These are phyloP conservation scores for Fusarium xylarioides DNA, from an alignment of 2,329 filamentous ascomycete genomes.

Conservation along the genomic window DNA sequence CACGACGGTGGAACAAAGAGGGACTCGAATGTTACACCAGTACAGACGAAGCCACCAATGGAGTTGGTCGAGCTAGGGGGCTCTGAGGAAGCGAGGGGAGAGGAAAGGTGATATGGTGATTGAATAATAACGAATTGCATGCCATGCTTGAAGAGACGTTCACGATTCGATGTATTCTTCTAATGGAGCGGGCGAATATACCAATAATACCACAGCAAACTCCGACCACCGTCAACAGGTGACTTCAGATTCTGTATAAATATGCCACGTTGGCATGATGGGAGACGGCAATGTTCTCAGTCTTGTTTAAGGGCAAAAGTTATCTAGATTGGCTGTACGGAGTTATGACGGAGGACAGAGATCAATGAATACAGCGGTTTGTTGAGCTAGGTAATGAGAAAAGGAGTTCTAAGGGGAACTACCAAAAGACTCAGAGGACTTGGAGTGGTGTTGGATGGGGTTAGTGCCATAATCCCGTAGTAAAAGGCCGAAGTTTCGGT, in stretches of 20 bases:
- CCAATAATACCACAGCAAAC: conserved; percentile 39
- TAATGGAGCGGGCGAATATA: conserved; percentile 36
- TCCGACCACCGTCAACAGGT: conserved; percentile 8
- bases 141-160: conserved; percentile 41
- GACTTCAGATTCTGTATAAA: conserved; percentile 3
- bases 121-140: conserved; percentile 35
- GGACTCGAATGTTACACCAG: conserved; percentile 50
- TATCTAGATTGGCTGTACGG: not conserved
- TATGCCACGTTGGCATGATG: not conserved
- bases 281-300: not conserved
- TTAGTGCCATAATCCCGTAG: not conserved
- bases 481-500: not conserved
- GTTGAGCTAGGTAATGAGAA: not conserved
- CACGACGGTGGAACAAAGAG: conserved; percentile 55
- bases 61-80: conserved; percentile 27
- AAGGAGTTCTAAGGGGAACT: not conserved
- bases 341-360: not conserved
- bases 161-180: conserved; percentile 41
- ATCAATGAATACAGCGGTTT: not conserved
- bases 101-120: conserved; percentile 40
- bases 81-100: conserved; percentile 34
- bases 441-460: not conserved
- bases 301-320: not conserved
- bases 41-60: conserved; percentile 46
- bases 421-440: not conserved